These are phyloP conservation scores for Metschnikowia lochheadii DNA, from an alignment of 805 yeast species.

Conservation along the genomic window DNA sequence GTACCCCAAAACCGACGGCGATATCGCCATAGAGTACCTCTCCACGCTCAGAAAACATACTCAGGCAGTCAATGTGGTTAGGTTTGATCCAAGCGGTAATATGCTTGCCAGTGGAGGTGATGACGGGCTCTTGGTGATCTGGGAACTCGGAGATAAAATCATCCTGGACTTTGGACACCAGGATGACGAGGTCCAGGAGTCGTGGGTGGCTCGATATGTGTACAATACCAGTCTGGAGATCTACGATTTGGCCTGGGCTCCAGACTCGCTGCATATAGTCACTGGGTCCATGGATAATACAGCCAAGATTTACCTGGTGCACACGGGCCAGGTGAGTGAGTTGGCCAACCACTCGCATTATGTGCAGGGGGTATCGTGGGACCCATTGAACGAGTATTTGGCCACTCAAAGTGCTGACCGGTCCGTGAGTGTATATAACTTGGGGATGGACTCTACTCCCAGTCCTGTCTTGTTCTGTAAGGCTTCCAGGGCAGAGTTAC, in stretches of 20 bases:
- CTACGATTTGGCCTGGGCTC: constrained; percentile 92
- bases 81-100: constrained; percentile 71
- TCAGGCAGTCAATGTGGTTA: constrained; percentile 88
- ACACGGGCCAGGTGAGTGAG: constrained; percentile 53
- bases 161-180: constrained; percentile 58
- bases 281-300: constrained; percentile 91
- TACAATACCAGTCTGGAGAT: constrained; percentile 69
- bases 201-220: constrained; percentile 65
- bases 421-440: constrained; percentile 52
- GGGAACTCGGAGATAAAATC: constrained; percentile 59
- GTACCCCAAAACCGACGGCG: constrained; percentile 4
- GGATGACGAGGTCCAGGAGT: constrained; percentile 56
- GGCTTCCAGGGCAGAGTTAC: constrained; percentile 55
- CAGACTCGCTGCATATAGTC: constrained; percentile 69
- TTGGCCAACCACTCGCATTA: constrained; percentile 78
- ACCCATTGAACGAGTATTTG: constrained; percentile 71
- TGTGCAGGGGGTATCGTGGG: constrained; percentile 97
- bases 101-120: constrained; percentile 89
- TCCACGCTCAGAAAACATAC: constrained; percentile 84
- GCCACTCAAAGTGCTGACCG: constrained; percentile 92
- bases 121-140: constrained; percentile 82
- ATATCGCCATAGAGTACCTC: constrained; percentile 58
- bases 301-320: constrained; percentile 61
- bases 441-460: not conserved
- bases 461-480: constrained; percentile 42